Conservation (phyloP, 768 basidiomycete species). For the Tricholomella constricta region DNA sequence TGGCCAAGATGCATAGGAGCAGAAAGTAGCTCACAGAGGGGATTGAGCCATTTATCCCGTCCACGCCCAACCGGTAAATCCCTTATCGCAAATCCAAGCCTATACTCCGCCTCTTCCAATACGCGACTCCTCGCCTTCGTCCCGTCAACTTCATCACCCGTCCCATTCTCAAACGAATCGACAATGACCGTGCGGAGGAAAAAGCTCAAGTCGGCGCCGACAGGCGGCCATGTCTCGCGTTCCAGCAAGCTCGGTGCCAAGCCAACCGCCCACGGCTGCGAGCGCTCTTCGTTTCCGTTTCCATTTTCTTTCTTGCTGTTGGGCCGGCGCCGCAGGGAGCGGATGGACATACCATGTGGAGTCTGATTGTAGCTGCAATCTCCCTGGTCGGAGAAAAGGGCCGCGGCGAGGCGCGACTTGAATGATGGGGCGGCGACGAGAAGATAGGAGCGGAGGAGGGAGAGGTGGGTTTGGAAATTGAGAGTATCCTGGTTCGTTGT, state of each 20-base stretch:
- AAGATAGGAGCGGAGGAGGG: slow-evolving; percentile 73
- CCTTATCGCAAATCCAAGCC: slow-evolving; percentile 83
- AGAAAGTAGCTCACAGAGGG: slow-evolving; percentile 64
- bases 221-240: slow-evolving; percentile 83
- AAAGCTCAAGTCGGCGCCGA: slow-evolving; percentile 82
- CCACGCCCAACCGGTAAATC: slow-evolving; percentile 67
- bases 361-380: slow-evolving; percentile 43
- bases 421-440: slow-evolving; percentile 74
- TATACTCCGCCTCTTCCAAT: slow-evolving; percentile 66
- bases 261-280: slow-evolving; percentile 66
- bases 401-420: slow-evolving; percentile 63
- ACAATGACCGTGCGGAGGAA: slow-evolving; percentile 83
- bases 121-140: slow-evolving; percentile 26
- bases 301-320: slow-evolving; percentile 14
- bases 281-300: slow-evolving; percentile 14
- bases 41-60: slow-evolving; percentile 79
- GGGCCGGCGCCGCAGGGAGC: slow-evolving; percentile 33
- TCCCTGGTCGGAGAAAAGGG: slow-evolving; percentile 78
- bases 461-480: slow-evolving; percentile 66
- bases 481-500: slow-evolving; percentile 45
- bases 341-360: slow-evolving; percentile 35
- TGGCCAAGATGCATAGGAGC: background rate
- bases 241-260: slow-evolving; percentile 73
- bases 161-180: slow-evolving; percentile 60
- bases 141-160: slow-evolving; percentile 18